These are phyloP conservation scores for Patellaria atrata DNA, from an alignment of 495 filamentous ascomycete species.

Conservation along the genomic window DNA sequence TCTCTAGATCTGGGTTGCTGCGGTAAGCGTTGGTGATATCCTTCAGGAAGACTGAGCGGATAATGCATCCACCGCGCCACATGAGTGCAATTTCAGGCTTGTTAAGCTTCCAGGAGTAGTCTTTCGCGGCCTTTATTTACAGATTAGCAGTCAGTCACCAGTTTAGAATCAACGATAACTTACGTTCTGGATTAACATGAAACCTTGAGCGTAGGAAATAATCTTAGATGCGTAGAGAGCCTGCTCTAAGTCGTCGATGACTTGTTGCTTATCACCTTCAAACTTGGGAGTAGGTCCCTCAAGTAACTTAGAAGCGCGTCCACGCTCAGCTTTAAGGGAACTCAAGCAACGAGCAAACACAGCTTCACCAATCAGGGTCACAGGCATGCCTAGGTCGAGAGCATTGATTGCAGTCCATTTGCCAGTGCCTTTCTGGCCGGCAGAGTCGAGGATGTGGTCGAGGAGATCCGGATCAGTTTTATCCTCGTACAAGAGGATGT, in stretches of 20 bases:
- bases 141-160: not conserved
- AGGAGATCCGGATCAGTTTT: constrained; percentile 72
- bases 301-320: constrained; percentile 64
- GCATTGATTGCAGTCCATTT: constrained; percentile 99
- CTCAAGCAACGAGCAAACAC: constrained; percentile 91
- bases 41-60: constrained; percentile 99
- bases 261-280: constrained; percentile 76
- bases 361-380: constrained; percentile 93
- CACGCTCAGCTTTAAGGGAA: constrained; percentile 87
- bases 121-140: constrained; percentile 60
- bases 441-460: constrained; percentile 97
- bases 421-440: constrained; percentile 97
- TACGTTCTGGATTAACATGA: constrained; percentile 99
- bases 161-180: constrained; percentile 21
- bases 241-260: constrained; percentile 95
- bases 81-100: constrained; percentile 99
- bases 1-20: constrained; percentile 87
- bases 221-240: constrained; percentile 99
- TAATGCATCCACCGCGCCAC: constrained; percentile 99
- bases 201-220: constrained; percentile 97
- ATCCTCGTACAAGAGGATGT: constrained; percentile 94
- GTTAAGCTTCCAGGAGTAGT: constrained; percentile 97
- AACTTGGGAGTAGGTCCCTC: constrained; percentile 64
- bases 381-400: constrained; percentile 95
- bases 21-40: constrained; percentile 97